Conservation (phyloP, 306 rosid genomes). For the Prunus dulcis region DNA sequence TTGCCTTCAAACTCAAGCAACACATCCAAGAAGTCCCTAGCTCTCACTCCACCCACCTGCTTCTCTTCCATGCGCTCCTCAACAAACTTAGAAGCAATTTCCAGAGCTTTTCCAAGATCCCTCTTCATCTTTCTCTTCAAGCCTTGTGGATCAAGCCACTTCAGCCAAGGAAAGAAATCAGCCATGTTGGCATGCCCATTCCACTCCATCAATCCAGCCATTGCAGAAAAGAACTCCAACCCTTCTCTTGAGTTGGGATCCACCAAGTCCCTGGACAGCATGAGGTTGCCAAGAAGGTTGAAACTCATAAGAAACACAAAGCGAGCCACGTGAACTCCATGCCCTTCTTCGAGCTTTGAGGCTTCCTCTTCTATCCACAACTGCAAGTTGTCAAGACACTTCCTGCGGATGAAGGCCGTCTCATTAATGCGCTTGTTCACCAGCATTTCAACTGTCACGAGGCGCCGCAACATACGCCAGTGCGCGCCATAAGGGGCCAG, state of each 20-base stretch:
- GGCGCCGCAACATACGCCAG: slow-evolving; percentile 53
- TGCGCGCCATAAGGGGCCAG: slow-evolving; percentile 48
- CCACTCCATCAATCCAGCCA: slow-evolving; percentile 33
- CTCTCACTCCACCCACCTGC: background rate
- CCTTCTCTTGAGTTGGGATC: slow-evolving; percentile 32
- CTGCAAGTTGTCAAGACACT: slow-evolving; percentile 41
- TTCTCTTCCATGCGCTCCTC: slow-evolving; percentile 26
- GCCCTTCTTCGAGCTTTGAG: background rate
- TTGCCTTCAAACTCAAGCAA: slow-evolving; percentile 41
- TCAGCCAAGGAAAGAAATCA: slow-evolving; percentile 16
- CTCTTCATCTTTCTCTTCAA: slow-evolving; percentile 32
- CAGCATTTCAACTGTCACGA: slow-evolving; percentile 48
- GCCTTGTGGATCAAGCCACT: slow-evolving; percentile 13
- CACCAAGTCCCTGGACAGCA: slow-evolving; percentile 41
- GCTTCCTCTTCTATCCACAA: slow-evolving; percentile 40
- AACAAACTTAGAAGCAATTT: slow-evolving; percentile 38
- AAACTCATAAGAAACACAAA: slow-evolving; percentile 44
- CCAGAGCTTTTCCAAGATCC: slow-evolving; percentile 41
- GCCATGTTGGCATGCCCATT: slow-evolving; percentile 37
- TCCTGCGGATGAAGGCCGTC: slow-evolving; percentile 16
- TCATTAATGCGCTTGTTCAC: slow-evolving; percentile 47
- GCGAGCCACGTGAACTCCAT: slow-evolving; percentile 38
- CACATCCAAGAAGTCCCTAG: slow-evolving; percentile 51
- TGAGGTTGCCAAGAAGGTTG: slow-evolving; percentile 45
- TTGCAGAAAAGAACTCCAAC: slow-evolving; percentile 25